Conservation (phyloP, 2,329 filamentous ascomycete species). For the Trichoderma koningiopsis region DNA sequence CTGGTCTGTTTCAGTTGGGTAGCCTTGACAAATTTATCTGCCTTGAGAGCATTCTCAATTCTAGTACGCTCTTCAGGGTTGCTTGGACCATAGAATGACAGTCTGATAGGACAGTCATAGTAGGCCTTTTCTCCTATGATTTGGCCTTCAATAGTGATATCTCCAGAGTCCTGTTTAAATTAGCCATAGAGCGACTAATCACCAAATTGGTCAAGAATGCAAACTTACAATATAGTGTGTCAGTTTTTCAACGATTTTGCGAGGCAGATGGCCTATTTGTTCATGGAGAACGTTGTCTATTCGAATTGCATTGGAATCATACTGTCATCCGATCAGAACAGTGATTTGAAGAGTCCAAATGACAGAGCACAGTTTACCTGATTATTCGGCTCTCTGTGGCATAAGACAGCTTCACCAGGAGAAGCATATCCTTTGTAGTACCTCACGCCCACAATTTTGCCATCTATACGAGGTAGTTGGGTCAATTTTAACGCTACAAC, state of each 20-base stretch:
- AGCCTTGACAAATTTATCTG: constrained; percentile 63
- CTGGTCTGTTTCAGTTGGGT: constrained; percentile 59
- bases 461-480: constrained; percentile 37
- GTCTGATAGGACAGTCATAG: constrained; percentile 72
- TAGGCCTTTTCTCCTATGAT: constrained; percentile 66
- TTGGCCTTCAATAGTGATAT: constrained; percentile 67
- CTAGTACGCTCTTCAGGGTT: constrained; percentile 53
- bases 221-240: constrained; percentile 67
- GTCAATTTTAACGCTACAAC: not conserved
- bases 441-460: constrained; percentile 54
- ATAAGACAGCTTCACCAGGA: constrained; percentile 62
- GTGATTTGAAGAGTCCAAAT: not conserved
- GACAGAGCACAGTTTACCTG: constrained; percentile 39
- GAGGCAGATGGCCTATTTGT: constrained; percentile 80
- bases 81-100: constrained; percentile 70
- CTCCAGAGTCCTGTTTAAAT: constrained; percentile 51
- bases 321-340: constrained; percentile 38
- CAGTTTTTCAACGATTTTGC: constrained; percentile 67
- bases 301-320: constrained; percentile 75
- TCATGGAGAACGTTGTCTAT: constrained; percentile 73
- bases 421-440: constrained; percentile 67
- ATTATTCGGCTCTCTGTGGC: constrained; percentile 68
- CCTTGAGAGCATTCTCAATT: constrained; percentile 64
- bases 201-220: no score
- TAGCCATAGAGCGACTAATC: not conserved